Evolutionary conservation across 2,329 filamentous ascomycete genomes (phyloP).

Genomic region (Diaporthe citri): DNA sequence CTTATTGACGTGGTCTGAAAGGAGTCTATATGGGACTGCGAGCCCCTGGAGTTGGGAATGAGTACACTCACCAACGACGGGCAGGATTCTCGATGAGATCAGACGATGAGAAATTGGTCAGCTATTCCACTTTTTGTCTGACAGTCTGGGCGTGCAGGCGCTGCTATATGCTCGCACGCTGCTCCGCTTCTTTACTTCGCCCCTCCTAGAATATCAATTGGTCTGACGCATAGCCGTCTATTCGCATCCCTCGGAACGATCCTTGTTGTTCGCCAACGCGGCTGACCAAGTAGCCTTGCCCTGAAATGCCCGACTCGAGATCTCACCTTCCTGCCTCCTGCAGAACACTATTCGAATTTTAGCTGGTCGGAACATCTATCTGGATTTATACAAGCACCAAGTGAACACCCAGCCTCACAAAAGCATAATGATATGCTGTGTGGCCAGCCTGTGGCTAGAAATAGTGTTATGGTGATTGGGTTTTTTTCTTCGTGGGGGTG

Average conservation of each 20-base stretch:
- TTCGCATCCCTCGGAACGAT: not conserved
- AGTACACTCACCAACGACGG: not conserved
- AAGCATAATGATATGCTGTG: too few species aligned
- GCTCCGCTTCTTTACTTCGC: not conserved
- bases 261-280: not conserved
- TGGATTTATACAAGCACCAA: too few species aligned
- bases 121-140: conserved; percentile 1
- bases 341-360: too few species aligned
- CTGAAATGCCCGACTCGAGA: not conserved
- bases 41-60: not conserved
- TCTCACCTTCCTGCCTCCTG: too few species aligned
- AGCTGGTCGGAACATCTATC: too few species aligned
- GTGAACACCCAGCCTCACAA: too few species aligned
- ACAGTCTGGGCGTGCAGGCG: not conserved
- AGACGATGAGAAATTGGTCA: not conserved
- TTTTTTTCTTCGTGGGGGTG: too few species aligned
- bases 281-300: not conserved
- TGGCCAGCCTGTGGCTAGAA: too few species aligned
- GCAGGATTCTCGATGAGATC: not conserved
- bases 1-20: too few species aligned
- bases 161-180: not conserved
- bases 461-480: too few species aligned
- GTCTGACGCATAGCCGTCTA: not conserved
- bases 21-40: not conserved
- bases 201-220: not conserved